Evolutionary conservation across 108 stramenopile species (phyloP), one percentile per base, ranked within the genome.

Genomic region (Nitzschia inconspicua): DNA sequence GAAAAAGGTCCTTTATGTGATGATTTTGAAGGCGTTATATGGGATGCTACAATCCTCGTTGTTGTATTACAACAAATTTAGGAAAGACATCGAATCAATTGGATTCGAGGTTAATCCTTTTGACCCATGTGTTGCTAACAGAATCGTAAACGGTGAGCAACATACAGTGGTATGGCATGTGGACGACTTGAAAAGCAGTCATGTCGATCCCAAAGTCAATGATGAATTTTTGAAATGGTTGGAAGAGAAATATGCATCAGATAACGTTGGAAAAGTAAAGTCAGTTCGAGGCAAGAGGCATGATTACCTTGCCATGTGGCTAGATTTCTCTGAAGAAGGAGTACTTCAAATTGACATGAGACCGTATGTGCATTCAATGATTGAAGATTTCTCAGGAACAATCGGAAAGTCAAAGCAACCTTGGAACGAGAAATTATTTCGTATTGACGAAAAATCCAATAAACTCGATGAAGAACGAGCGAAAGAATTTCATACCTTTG

Each of bases 91-190:
- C 14, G 14, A 3, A 16, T 3, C 14, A n/a, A n/a, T 9, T 27
- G 79, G 75, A 19, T 81, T 73, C 47, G 43, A 31, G 7, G 11
- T 67, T 2, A 81, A 81, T 48, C 71, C 75, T 13, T 76, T 73
- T 55, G 72, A 81, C 53, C 29, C 37, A 30, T 81, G 79, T 44
- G 40, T 76, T 11, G 69, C 71, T 3, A 81, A 81, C 57, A 65
- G 57, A 16, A 54, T 46, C 2, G 48, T 70, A 13, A 30, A 77
- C 14, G 70, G 68, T 1, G 28, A 44, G 2, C 77, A 78, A 44
- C 34, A 43, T 18, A 78, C 68, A 2, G 35, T 66, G 2, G 31
- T 56, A 8, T 75, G 68, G 63, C 53, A 62, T 30, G 60, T 62
- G 6, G 60, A 62, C 48, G 68, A 62, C 29, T 25, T 69, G 7